phyloP scores from a whole-genome alignment of 2,329 filamentous ascomycete species.

The Emergomyces africanus region DNA sequence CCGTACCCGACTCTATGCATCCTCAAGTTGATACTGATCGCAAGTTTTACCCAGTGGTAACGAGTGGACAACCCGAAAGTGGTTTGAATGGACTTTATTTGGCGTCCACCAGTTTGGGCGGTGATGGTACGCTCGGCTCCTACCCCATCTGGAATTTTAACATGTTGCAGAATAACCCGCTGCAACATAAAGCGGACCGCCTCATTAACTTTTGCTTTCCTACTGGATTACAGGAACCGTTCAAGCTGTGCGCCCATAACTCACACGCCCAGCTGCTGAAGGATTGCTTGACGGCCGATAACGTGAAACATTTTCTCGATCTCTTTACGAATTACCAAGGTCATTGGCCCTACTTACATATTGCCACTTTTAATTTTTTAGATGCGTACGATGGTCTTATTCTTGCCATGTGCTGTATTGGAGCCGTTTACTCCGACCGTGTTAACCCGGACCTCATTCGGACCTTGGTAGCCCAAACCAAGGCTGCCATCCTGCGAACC shows the following conservation, averaged over 20 bases:
- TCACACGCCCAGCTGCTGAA: constrained; percentile 25
- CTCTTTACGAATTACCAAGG: constrained; percentile 57
- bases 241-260: constrained; percentile 41
- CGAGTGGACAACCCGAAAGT: constrained; percentile 23
- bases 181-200: constrained; percentile 33
- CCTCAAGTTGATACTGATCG: constrained; percentile 48
- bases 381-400: constrained; percentile 55
- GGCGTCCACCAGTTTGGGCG: constrained; percentile 34
- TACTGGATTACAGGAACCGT: constrained; percentile 44
- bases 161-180: constrained; percentile 38
- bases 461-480: constrained; percentile 53
- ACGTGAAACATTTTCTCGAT: constrained; percentile 57
- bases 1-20: constrained; percentile 58
- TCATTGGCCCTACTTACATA: constrained; percentile 61
- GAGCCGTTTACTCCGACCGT: constrained; percentile 59
- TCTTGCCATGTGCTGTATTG: constrained; percentile 58
- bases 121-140: constrained; percentile 36
- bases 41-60: constrained; percentile 39
- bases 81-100: constrained; percentile 37
- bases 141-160: constrained; percentile 30
- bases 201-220: constrained; percentile 46
- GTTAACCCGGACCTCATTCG: constrained; percentile 49
- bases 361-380: constrained; percentile 56
- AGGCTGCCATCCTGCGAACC: constrained; percentile 26
- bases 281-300: constrained; percentile 50